phyloP scores from a whole-genome alignment of 441 rosid genomes.

The Populus trichocarpa region DNA sequence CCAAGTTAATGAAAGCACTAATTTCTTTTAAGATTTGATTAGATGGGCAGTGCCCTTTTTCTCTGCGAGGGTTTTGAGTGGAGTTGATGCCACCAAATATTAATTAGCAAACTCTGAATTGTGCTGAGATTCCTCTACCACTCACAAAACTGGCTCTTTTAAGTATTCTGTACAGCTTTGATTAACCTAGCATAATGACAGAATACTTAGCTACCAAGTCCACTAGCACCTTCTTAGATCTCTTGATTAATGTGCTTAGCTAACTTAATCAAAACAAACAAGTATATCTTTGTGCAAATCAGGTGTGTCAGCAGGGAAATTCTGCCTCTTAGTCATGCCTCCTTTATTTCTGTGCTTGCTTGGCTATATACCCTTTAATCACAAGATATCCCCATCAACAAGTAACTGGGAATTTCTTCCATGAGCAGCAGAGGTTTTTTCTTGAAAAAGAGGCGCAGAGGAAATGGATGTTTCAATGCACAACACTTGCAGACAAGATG shows the following conservation, averaged over 20 bases:
- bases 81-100: background rate
- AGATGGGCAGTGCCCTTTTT: background rate
- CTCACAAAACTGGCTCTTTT: background rate
- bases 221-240: background rate
- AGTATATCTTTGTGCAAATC: background rate
- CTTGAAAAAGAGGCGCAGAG: too few species aligned
- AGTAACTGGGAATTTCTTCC: background rate
- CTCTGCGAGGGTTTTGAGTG: background rate
- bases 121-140: background rate
- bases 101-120: background rate
- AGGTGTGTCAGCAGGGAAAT: background rate
- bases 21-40: constrained; percentile 4
- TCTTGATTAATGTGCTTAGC: background rate
- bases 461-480: constrained; percentile 16
- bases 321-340: background rate
- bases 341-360: too few species aligned
- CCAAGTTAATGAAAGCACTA: background rate
- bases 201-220: background rate
- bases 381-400: background rate
- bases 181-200: background rate
- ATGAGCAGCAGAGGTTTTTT: background rate
- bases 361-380: background rate
- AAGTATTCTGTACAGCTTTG: background rate
- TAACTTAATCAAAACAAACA: background rate
- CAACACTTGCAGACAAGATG: constrained; percentile 25